Percentiles rank a stretch among this genome's conserved stretches.
Conservation (phyloP, 768 basidiomycete genomes). For the Rhizopogon vinicolor region DNA sequence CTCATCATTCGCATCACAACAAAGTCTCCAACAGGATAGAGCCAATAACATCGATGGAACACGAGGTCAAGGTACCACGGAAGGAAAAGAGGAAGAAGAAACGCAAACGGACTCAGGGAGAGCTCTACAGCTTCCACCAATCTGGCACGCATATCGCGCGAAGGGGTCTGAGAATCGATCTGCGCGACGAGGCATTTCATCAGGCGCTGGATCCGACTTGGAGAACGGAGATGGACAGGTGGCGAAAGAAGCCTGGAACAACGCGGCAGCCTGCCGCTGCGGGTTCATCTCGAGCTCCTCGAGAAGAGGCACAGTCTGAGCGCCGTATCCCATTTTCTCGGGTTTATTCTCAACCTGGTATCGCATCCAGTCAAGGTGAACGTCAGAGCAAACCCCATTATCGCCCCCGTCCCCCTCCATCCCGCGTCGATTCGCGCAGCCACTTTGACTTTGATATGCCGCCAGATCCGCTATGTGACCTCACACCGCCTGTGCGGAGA, state of each 20-base stretch:
- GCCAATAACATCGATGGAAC: slow-evolving; percentile 5
- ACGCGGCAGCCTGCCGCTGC: slow-evolving; percentile 8
- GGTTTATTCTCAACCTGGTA: slow-evolving; percentile 7
- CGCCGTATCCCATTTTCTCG: slow-evolving; percentile 9
- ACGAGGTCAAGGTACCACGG: background rate
- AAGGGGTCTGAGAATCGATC: slow-evolving; percentile 34
- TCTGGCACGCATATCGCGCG: slow-evolving; percentile 32
- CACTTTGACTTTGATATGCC: background rate
- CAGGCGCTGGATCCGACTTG: slow-evolving; percentile 36
- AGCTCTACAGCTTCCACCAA: slow-evolving; percentile 35
- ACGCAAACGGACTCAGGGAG: slow-evolving; percentile 19
- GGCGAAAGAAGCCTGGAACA: slow-evolving; percentile 18
- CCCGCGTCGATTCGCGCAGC: background rate
- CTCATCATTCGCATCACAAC: slow-evolving; percentile 4
- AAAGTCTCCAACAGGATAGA: slow-evolving; percentile 7
- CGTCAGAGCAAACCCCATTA: background rate
- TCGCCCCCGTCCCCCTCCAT: background rate
- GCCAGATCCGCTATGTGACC: background rate
- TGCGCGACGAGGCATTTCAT: slow-evolving; percentile 41
- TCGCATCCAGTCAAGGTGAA: background rate
- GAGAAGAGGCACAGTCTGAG: slow-evolving; percentile 10
- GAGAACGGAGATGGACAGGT: slow-evolving; percentile 27
- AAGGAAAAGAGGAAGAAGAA: slow-evolving; percentile 18
- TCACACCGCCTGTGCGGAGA: background rate
- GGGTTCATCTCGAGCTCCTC: slow-evolving; percentile 1